These are phyloP conservation scores for Acanthamoeba sp. DNA, from an alignment of 208 protist species.

Conservation along the genomic window DNA sequence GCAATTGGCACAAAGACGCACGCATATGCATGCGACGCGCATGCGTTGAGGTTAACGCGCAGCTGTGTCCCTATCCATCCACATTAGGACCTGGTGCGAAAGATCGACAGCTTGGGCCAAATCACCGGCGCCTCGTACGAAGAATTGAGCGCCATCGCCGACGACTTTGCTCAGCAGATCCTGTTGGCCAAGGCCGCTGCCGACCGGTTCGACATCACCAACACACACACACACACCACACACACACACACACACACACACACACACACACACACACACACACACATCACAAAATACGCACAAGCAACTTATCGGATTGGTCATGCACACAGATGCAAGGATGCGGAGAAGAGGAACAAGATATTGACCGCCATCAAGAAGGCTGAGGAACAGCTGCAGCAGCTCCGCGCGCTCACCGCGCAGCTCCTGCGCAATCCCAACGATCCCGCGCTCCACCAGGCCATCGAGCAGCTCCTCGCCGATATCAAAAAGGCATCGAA, in stretches of 20 bases:
- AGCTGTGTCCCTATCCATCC: too few relatives aligned
- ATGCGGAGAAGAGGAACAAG: constrained; percentile 45
- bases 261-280: background rate
- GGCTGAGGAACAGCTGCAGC: constrained; percentile 28
- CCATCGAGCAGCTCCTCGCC: constrained; percentile 16
- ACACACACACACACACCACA: background rate
- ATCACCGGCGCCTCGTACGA: constrained; percentile 4
- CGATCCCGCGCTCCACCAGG: background rate
- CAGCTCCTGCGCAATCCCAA: constrained; percentile 52
- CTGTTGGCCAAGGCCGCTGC: constrained; percentile 33
- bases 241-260: background rate
- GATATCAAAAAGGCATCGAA: constrained; percentile 50
- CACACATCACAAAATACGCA: background rate
- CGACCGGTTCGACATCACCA: background rate
- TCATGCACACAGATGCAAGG: background rate
- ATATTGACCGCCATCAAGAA: background rate
- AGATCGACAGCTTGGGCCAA: constrained; percentile 24
- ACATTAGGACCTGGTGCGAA: background rate
- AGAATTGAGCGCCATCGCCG: constrained; percentile 5
- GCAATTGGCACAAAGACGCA: background rate
- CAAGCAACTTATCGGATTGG: background rate
- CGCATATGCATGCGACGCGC: background rate
- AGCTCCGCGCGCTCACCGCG: constrained; percentile 12
- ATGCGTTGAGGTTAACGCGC: background rate
- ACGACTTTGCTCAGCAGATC: constrained; percentile 61